Base-by-base conservation (phyloP, 23 red algal genomes). In the Cyanidium caldarium region DNA sequence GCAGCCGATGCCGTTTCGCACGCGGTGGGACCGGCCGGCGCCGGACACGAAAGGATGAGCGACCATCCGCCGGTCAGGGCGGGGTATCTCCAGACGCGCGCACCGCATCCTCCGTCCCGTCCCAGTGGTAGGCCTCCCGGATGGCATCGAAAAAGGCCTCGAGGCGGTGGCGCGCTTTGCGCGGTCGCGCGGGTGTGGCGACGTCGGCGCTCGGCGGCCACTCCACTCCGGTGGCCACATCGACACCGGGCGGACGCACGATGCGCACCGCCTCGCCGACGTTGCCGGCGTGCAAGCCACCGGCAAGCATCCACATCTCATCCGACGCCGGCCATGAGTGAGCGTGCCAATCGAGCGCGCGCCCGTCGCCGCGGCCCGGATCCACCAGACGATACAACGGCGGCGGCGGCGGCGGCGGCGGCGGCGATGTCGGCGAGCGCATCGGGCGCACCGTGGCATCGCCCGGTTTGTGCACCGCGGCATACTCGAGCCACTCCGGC, bases 151-250 rank as follows among this genome's bases (percentile, higher is more conserved):
- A 28, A 25, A 61, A 28, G 13, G 51, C 51, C 51, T 28, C 13
- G 7, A 61, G 23, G 31, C 51, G 51, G 21, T 7, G n/a, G 7
- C 10, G 51, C n/a, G 19, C 51, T 28, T 61, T 61, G 10, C 51
- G 51, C 13, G 51, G 51, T 25, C 51, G 51, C 7, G 7, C 19
- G n/a, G 21, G n/a, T 5, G n/a, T 61, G 31, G n/a, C 51, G 10
- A 10, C 31, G 51, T 61, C n/a, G 10, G n/a, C n/a, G n/a, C n/a
- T n/a, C n/a, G n/a, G n/a, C n/a, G n/a, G n/a, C n/a, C n/a, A n/a
- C 51, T 61, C 70, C 0, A 88, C 85, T 1, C 85, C 85, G 26
- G 61, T 72, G 65, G 85, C 85, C 31, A 88, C 85, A 77, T 88
- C 85, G 1, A 88, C 35, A n/a, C 85, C 85, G 51, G 42, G 57